Evolutionary conservation across 768 basidiomycete species (phyloP), one percentile per base, ranked within the genome.

Genomic region (Ramaria sp.): DNA sequence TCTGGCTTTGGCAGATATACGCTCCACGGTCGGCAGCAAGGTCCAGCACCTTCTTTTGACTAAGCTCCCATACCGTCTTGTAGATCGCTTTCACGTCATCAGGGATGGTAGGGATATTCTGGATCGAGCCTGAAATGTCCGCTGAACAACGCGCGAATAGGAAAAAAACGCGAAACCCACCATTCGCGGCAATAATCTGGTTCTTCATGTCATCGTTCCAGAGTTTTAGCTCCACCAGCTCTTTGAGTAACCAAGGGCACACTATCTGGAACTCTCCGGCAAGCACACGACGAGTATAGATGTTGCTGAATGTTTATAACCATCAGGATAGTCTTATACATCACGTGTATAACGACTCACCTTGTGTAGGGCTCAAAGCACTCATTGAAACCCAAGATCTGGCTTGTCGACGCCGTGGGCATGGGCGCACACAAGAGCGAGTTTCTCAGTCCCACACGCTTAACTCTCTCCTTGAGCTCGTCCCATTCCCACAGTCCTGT

Each of bases 41-140:
- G 72, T 99, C 96, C 56, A 99, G 83, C 59, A 99, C 83, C 66
- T 90, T 93, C 88, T 97, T 98, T 74, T 98, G 95, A 43, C 81
- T 85, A 69, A 99, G 94, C 73, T 99, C 95, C 95, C 95, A 99
- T 48, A 97, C 95, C n/a, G 95, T 99, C 76, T 97, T 97, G 82
- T 99, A 99, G 72, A 99, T 93, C 0, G 89, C 88, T 71, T 96
- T 97, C 70, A 94, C 77, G 60, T 96, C 81, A 56, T 82, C 83
- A 1, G 95, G 94, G 60, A 98, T 91, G 45, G 65, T 78, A 25
- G 89, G 84, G 60, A 97, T 91, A 66, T 82, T 88, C 66, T 95
- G 91, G 25, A 88, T 69, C 5, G 85, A 88, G 25, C 87, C 53
- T 55, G 5, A 34, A 41, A 7, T 27, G 36, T n/a, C n/a, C 27